Evolutionary conservation across 768 basidiomycete species (phyloP).

Genomic region (Leucocoprinus leucothites): DNA sequence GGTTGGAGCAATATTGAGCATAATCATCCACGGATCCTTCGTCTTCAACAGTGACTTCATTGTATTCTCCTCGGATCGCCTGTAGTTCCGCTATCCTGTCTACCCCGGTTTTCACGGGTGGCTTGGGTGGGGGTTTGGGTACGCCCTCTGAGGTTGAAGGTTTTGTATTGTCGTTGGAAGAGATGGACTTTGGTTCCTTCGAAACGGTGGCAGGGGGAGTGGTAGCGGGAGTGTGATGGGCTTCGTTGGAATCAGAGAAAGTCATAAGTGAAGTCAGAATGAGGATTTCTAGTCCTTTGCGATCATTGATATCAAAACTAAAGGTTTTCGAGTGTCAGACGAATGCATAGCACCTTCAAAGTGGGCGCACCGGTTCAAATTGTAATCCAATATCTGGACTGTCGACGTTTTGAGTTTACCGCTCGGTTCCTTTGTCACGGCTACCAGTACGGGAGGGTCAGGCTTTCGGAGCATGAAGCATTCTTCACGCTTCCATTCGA

Average conservation of each 20-base stretch:
- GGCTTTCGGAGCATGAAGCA: conserved; percentile 84
- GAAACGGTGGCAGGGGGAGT: conserved; percentile 4
- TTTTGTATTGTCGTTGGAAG: conserved; percentile 11
- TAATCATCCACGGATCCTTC: conserved; percentile 68
- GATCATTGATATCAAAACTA: conserved; percentile 82
- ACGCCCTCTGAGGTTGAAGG: conserved; percentile 24
- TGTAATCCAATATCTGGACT: conserved; percentile 82
- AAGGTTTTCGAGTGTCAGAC: background rate
- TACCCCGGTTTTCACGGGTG: conserved; percentile 60
- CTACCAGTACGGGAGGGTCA: conserved; percentile 83
- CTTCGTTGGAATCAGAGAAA: conserved; percentile 69
- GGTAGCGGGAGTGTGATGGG: conserved; percentile 35
- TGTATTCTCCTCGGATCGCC: conserved; percentile 61
- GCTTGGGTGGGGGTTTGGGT: conserved; percentile 54
- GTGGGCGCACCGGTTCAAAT: conserved; percentile 63
- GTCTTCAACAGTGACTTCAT: conserved; percentile 68
- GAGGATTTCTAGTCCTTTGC: conserved; percentile 83
- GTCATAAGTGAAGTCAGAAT: conserved; percentile 74
- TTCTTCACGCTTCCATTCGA: conserved; percentile 84
- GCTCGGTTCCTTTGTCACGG: conserved; percentile 72
- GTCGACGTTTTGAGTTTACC: conserved; percentile 61
- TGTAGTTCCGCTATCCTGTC: conserved; percentile 76
- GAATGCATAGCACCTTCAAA: background rate
- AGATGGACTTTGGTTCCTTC: conserved; percentile 7
- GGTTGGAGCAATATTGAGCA: conserved; percentile 58